Conservation (phyloP, 768 basidiomycete genomes). For the Pleurotus cornucopiae region DNA sequence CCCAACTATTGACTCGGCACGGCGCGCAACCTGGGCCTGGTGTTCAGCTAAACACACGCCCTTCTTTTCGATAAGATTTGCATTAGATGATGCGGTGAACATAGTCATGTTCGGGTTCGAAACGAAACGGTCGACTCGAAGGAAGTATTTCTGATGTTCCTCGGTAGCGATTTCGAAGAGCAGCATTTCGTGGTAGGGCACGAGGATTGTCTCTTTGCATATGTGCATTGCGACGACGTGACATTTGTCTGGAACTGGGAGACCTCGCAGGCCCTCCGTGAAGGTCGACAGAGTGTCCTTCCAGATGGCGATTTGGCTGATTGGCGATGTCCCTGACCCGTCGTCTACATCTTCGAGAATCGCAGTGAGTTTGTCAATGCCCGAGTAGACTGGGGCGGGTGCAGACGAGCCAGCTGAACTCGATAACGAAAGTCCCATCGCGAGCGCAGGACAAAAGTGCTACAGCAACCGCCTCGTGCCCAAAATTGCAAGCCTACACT, state of each 20-base stretch:
- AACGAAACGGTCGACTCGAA: conserved; percentile 6
- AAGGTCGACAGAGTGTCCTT: conserved; percentile 2
- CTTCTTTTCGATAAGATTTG: not conserved
- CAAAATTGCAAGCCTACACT: too few species aligned
- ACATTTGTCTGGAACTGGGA: conserved; percentile 4
- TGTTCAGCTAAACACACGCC: not conserved
- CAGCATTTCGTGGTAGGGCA: conserved; percentile 8
- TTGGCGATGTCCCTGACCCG: not conserved
- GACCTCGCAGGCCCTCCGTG: not conserved
- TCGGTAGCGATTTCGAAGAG: conserved; percentile 2
- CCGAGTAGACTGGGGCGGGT: conserved; percentile 1
- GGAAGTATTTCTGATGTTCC: not conserved
- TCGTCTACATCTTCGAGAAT: conserved; percentile 1
- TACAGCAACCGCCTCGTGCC: not conserved
- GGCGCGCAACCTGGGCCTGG: not conserved
- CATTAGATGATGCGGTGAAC: conserved; percentile 1
- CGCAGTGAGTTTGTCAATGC: conserved; percentile 3
- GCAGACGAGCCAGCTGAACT: not conserved
- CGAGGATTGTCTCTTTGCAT: not conserved
- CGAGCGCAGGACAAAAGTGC: not conserved
- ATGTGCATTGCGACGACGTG: conserved; percentile 4
- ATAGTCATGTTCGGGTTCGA: conserved; percentile 1
- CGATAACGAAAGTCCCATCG: not conserved
- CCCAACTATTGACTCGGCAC: not conserved
- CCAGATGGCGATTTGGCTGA: conserved; percentile 1